Evolutionary conservation across 169 alveolate species (phyloP).

Genomic region (Ichthyophthirius multifiliis): DNA sequence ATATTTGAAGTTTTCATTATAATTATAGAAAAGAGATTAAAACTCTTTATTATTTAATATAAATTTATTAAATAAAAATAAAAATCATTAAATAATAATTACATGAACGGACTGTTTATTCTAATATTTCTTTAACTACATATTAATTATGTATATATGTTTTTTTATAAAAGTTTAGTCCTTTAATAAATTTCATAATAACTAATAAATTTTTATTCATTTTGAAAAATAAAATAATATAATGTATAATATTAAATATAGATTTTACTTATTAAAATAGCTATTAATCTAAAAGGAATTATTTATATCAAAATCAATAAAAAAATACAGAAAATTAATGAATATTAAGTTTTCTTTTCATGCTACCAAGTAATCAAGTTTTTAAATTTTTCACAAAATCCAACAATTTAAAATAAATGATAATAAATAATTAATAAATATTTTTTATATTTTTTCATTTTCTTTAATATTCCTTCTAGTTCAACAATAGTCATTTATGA

Average conservation of each 20-base stretch:
- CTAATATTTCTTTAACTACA: not conserved
- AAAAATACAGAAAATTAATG: not conserved
- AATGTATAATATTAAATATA: not conserved
- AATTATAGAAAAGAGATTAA: not conserved
- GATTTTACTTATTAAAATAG: not conserved
- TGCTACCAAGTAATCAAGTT: not conserved
- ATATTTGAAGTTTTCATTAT: not conserved
- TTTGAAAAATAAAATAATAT: not conserved
- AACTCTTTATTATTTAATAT: not conserved
- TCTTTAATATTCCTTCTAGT: not conserved
- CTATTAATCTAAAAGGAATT: not conserved
- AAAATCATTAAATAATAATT: too few species aligned
- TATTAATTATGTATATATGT: not conserved
- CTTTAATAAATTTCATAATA: not conserved
- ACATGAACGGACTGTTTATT: too few species aligned
- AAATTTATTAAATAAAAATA: too few species aligned
- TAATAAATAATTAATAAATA: not conserved
- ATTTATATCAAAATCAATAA: not conserved
- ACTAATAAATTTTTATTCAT: not conserved
- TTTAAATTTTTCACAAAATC: not conserved
- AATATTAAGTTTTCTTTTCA: not conserved
- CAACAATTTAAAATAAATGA: not conserved
- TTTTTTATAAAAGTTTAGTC: not conserved
- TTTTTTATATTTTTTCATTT: not conserved
- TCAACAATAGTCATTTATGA: not conserved